Evolutionary conservation across 805 yeast genomes (phyloP).

Genomic region (Nakazawaea molendinolei): DNA sequence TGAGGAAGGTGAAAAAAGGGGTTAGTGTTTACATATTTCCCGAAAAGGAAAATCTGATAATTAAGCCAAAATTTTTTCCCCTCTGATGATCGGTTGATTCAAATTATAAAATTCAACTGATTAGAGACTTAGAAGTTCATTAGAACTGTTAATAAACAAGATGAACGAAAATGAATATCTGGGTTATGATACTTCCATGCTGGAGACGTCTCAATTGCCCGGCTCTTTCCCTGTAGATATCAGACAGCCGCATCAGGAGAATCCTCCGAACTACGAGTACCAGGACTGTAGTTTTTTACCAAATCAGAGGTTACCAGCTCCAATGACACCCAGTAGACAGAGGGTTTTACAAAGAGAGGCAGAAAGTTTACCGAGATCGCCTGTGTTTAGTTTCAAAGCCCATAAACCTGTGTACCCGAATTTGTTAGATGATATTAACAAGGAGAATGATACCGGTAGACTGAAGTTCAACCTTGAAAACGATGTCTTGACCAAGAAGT

Average conservation of each 20-base stretch:
- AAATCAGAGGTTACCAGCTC: not conserved
- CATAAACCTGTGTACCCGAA: conserved; percentile 7
- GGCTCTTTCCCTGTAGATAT: conserved; percentile 9
- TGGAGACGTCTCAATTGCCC: conserved; percentile 7
- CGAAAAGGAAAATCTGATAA: not conserved
- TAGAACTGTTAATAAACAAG: too few species aligned
- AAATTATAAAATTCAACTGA: too few species aligned
- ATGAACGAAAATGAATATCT: not conserved
- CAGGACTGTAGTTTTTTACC: conserved; percentile 6
- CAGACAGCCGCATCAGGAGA: conserved; percentile 3
- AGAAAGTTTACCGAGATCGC: conserved; percentile 10
- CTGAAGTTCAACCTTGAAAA: conserved; percentile 28
- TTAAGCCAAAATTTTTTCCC: not conserved
- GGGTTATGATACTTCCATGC: conserved; percentile 3
- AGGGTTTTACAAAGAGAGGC: too few species aligned
- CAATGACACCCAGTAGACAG: not conserved
- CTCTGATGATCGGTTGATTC: too few species aligned
- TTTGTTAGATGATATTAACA: conserved; percentile 16
- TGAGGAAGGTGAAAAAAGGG: too few species aligned
- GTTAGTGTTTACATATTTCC: conserved; percentile 3
- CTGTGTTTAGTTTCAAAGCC: conserved; percentile 10
- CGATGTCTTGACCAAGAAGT: conserved; percentile 36
- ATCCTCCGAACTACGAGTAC: conserved; percentile 6
- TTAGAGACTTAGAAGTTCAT: too few species aligned
- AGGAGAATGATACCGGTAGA: conserved; percentile 24